Evolutionary conservation across 208 protist genomes (phyloP), one percentile per base, ranked within the genome.

Genomic region (Trypanosoma scelopori): DNA sequence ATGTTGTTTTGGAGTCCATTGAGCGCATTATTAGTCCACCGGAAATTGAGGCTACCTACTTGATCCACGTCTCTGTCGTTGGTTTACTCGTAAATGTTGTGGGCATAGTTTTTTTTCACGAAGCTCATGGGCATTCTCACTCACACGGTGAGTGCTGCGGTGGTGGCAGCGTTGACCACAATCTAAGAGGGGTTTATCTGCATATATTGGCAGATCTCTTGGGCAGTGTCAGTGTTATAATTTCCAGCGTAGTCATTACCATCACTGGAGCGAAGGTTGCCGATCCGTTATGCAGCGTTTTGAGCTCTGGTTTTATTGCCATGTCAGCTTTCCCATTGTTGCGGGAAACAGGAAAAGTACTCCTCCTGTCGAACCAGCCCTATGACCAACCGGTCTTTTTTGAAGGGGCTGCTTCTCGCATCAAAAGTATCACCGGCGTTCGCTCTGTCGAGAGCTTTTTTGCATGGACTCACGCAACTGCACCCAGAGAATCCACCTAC

Each of bases 171-270:
- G 70, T 79, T 16, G 85, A 92, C 58, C 81, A 92, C 69, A 95
- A 95, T 58, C 89, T 96, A 66, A 55, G 87, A 27, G 87, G 90
- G 3, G 79, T 96, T 15, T 94, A 91, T 65, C 65, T 97, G 18
- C 92, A 97, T 69, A 92, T 97, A 74, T 49, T 97, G 1, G 89
- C 90, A 1, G 90, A 97, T 76, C 71, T 94, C 25, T 45, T 97
- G 5, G 89, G 90, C 3, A 91, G 81, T 70, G 77, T 97, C 15
- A 89, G 81, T 58, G 92, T 96, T 4, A 93, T 97, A 62, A 69
- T 89, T 23, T 94, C 89, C 5, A 90, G 81, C 50, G 58, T 83
- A 39, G 28, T 94, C n/a, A 83, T 94, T 47, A 49, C 72, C 35
- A 75, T 84, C 43, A 89, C 83, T 46, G 79, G 73, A 4, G 69